phyloP scores from a whole-genome alignment of 1,284 basidiomycete genomes.

The Irpex sp. region DNA sequence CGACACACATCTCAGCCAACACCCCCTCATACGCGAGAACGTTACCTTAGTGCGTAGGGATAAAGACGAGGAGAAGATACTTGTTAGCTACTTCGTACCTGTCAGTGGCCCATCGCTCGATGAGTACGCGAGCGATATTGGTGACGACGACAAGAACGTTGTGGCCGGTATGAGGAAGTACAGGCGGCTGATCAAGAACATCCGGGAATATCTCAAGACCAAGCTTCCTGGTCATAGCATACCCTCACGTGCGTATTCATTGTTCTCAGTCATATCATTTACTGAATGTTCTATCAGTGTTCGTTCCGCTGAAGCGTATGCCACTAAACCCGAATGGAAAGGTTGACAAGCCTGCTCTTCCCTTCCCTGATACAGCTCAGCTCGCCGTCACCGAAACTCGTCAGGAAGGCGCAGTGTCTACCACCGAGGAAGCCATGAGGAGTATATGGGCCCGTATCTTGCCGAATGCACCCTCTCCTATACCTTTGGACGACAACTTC shows the following conservation, averaged over 20 bases:
- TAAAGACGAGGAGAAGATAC: conserved; percentile 99
- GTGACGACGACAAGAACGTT: conserved; percentile 53
- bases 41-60: conserved; percentile 95
- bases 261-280: neutral
- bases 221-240: conserved; percentile 94
- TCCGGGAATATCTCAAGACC: conserved; percentile 94
- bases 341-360: conserved; percentile 97
- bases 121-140: conserved; percentile 70
- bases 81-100: conserved; percentile 98
- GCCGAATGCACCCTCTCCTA: conserved; percentile 72
- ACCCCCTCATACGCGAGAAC: conserved; percentile 92
- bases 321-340: conserved; percentile 99
- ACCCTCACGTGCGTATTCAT: conserved; percentile 61
- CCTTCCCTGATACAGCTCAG: conserved; percentile 96
- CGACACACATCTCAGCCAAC: conserved; percentile 92
- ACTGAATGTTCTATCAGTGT: conserved; percentile 50
- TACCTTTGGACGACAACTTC: conserved; percentile 92
- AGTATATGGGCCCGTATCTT: conserved; percentile 83
- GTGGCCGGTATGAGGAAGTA: conserved; percentile 78
- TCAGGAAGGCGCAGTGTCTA: conserved; percentile 27
- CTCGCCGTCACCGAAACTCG: conserved; percentile 36
- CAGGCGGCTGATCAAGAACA: conserved; percentile 86
- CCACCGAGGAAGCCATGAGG: conserved; percentile 73
- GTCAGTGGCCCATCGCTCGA: conserved; percentile 66
- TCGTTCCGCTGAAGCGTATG: conserved; percentile 93